A percentile compares a stretch with the other conserved stretches of the same genome.
Evolutionary conservation across 2,329 filamentous ascomycete genomes (phyloP).

Genomic region (Sphaerulina musiva): DNA sequence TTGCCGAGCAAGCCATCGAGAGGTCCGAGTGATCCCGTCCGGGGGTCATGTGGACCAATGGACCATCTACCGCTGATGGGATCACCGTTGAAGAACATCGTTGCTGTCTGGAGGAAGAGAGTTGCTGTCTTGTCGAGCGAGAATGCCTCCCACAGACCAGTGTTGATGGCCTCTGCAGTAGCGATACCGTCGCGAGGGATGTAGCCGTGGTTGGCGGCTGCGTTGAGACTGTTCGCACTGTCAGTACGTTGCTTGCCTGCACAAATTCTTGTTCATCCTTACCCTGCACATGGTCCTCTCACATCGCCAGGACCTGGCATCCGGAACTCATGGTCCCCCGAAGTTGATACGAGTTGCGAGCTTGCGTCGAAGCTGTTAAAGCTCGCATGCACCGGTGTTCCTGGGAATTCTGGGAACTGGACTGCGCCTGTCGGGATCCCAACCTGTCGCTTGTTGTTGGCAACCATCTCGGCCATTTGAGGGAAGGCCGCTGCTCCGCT

Average conservation of each 20-base stretch:
- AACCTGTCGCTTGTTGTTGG: conserved; percentile 14
- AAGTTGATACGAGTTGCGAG: conserved; percentile 24
- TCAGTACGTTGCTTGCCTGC: not conserved
- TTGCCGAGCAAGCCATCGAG: conserved; percentile 23
- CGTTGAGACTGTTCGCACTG: conserved; percentile 11
- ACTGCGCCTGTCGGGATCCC: conserved; percentile 13
- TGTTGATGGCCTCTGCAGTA: conserved; percentile 21
- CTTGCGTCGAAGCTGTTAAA: conserved; percentile 27
- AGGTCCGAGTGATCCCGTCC: conserved; percentile 22
- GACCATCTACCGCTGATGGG: conserved; percentile 21
- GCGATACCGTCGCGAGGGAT: conserved; percentile 21
- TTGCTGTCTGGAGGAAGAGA: conserved; percentile 24
- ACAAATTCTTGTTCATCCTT: conserved; percentile 11
- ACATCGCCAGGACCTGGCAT: conserved; percentile 21
- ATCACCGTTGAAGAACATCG: conserved; percentile 23
- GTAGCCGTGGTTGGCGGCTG: conserved; percentile 28
- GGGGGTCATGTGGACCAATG: conserved; percentile 24
- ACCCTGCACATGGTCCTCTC: conserved; percentile 26
- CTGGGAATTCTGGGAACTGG: conserved; percentile 23
- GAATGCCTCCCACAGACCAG: conserved; percentile 16
- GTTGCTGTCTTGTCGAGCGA: conserved; percentile 22
- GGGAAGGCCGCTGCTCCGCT: conserved; percentile 21
- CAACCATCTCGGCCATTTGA: conserved; percentile 22
- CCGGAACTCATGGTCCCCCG: conserved; percentile 25
- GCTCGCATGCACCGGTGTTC: conserved; percentile 17